Percentiles rank a stretch among this genome's conserved stretches.
These are phyloP conservation scores for Phytophthora sansomeana DNA, from an alignment of 352 stramenopile species.

Conservation along the genomic window DNA sequence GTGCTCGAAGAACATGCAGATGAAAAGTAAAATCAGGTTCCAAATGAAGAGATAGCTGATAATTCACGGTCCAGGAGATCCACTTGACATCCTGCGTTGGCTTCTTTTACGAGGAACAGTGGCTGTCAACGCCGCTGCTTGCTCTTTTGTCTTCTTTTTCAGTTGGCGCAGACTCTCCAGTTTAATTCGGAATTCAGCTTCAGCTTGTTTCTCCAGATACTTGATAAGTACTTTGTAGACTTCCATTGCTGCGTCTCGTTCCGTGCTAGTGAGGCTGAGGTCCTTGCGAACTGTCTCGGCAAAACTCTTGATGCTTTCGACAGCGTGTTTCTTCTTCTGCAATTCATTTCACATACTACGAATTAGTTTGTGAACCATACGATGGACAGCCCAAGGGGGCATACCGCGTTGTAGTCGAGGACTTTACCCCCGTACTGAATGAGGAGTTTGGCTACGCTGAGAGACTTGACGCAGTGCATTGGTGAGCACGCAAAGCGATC, in stretches of 20 bases:
- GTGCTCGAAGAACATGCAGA: constrained; percentile 48
- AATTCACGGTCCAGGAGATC: not conserved
- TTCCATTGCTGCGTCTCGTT: constrained; percentile 22
- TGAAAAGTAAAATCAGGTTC: constrained; percentile 42
- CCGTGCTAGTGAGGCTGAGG: not conserved
- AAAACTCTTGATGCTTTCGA: constrained; percentile 47
- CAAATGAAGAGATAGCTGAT: not conserved
- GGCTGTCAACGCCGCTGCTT: not conserved
- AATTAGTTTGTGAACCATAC: constrained; percentile 3
- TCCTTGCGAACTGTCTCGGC: constrained; percentile 28
- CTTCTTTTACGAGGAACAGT: constrained; percentile 3
- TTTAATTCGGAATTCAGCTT: constrained; percentile 69
- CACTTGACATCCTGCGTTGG: constrained; percentile 5
- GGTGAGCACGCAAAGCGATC: constrained; percentile 74
- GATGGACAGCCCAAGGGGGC: not conserved
- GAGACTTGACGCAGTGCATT: constrained; percentile 75
- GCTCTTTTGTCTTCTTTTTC: constrained; percentile 42
- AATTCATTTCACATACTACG: not conserved
- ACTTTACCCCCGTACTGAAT: constrained; percentile 65
- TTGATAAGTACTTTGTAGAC: constrained; percentile 43
- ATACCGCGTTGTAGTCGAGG: constrained; percentile 68
- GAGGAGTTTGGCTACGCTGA: constrained; percentile 71
- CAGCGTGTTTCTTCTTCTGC: constrained; percentile 66
- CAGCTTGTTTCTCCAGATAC: constrained; percentile 52
- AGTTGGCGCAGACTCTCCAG: constrained; percentile 48